Base-by-base conservation (phyloP, 768 basidiomycete genomes). In the Holtermannia corniformis region DNA sequence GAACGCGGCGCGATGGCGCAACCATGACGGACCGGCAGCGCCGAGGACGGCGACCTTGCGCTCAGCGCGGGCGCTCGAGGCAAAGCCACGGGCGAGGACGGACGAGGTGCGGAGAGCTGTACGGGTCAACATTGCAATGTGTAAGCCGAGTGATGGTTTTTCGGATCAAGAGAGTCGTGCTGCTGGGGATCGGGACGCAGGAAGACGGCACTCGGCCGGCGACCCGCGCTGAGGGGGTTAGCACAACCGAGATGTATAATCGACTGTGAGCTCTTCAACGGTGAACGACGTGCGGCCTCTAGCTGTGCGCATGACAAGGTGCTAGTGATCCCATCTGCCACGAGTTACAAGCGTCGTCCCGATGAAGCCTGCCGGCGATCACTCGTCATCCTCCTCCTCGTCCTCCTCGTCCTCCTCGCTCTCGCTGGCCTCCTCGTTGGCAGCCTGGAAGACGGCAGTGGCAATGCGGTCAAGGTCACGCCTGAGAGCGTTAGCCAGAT, bases 21-120 rank as follows among this genome's bases (percentile, higher is more conserved):
- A 37, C 32, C 47, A 32, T 40, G 42, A 64, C 75, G 50, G 63
- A 87, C 88, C 90, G 73, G 87, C 85, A 76, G 92, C 92, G 73
- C 92, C 92, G 71, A 97, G 91, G 61, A 97, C 90, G 70, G 70
- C 70, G 41, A 72, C 70, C 51, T 72, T 68, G 24, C 67, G 58
- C 49, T 71, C 61, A 42, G 70, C 58, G 42, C 63, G 52, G 49
- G 70, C 65, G 46, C 71, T 65, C 45, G 68, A 62, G 50, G 71
- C 67, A 63, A 74, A 74, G 24, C 68, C 61, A 44, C 67, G 55
- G 47, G 63, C 56, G 51, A 62, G 52, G 54, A 56, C 28, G 26
- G 63, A 58, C n/a, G 63, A 44, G 52, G 55, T 37, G 20, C 56
- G 54, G 44, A 57, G 19, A 53, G 61, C 58, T 27, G 58, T 50